Evolutionary conservation across 2,329 filamentous ascomycete genomes (phyloP).

Genomic region (Amesomyces nigricolor): DNA sequence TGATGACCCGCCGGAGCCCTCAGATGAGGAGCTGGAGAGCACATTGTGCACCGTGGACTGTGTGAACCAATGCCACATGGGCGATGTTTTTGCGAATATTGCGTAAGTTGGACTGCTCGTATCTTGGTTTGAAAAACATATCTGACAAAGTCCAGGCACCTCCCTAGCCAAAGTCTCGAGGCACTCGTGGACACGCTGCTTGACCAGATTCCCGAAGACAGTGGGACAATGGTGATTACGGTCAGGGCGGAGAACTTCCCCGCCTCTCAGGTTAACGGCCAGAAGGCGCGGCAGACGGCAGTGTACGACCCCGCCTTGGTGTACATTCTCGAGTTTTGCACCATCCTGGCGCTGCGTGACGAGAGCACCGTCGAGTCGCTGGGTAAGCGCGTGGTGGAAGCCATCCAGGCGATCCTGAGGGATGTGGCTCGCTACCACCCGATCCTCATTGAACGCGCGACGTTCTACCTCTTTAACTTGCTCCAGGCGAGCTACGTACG

Average conservation of each 20-base stretch:
- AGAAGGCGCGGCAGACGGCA: constrained; percentile 49
- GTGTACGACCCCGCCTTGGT: constrained; percentile 80
- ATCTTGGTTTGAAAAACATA: too few relatives aligned
- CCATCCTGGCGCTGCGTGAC: constrained; percentile 72
- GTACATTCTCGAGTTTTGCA: constrained; percentile 88
- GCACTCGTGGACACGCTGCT: constrained; percentile 66
- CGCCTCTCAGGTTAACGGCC: constrained; percentile 53
- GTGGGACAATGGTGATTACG: constrained; percentile 69
- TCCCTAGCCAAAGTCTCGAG: constrained; percentile 35
- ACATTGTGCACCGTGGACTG: constrained; percentile 93
- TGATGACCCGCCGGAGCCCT: constrained; percentile 94
- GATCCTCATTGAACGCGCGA: constrained; percentile 74
- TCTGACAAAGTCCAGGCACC: constrained; percentile 31
- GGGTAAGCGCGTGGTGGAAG: constrained; percentile 73
- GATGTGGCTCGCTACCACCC: constrained; percentile 74
- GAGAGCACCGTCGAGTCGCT: constrained; percentile 64
- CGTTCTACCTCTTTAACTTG: constrained; percentile 80
- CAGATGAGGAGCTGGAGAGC: constrained; percentile 93
- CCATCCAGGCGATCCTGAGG: constrained; percentile 73
- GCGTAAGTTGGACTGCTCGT: constrained; percentile 46
- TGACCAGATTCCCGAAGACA: constrained; percentile 80
- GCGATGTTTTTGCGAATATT: constrained; percentile 76
- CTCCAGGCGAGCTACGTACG: constrained; percentile 80
- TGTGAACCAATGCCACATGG: constrained; percentile 81
- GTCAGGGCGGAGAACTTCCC: constrained; percentile 81